Percentiles rank a stretch among this genome's conserved stretches.
These are phyloP conservation scores for Silene uniflora DNA, from an alignment of 148 eudicot species.

Conservation along the genomic window DNA sequence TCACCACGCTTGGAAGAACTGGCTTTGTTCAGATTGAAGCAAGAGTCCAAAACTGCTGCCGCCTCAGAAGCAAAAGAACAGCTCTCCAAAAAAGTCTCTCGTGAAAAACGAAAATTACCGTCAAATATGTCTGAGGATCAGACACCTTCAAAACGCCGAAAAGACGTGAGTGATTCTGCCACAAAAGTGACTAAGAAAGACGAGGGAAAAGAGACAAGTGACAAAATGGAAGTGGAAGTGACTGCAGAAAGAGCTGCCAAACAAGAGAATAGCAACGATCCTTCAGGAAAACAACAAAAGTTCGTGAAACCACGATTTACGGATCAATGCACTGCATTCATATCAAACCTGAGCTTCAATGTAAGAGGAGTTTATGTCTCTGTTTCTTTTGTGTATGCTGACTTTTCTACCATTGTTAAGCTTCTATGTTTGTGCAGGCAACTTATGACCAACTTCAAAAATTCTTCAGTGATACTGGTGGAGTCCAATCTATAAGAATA, in stretches of 20 bases:
- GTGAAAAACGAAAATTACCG: conserved; percentile 66
- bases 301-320: conserved; percentile 43
- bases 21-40: conserved; percentile 65
- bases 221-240: conserved; percentile 33
- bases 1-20: conserved; percentile 87
- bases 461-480: conserved; percentile 87
- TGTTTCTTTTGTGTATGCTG: background rate
- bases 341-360: conserved; percentile 68
- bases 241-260: conserved; percentile 27
- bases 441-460: conserved; percentile 50
- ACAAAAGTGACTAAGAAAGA: conserved; percentile 29
- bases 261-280: conserved; percentile 29
- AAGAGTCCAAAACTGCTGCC: conserved; percentile 55
- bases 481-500: conserved; percentile 70
- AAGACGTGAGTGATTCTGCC: conserved; percentile 31
- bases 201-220: conserved; percentile 26
- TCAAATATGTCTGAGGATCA: conserved; percentile 50
- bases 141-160: conserved; percentile 62
- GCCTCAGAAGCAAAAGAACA: conserved; percentile 45
- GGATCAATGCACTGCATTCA: conserved; percentile 87
- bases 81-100: conserved; percentile 39
- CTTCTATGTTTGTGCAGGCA: conserved; percentile 44
- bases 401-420: background rate
- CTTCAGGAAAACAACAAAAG: conserved; percentile 29
- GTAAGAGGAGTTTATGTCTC: conserved; percentile 31